Conservation (phyloP, 495 filamentous ascomycete genomes). For the Neurospora tetrasperma region DNA sequence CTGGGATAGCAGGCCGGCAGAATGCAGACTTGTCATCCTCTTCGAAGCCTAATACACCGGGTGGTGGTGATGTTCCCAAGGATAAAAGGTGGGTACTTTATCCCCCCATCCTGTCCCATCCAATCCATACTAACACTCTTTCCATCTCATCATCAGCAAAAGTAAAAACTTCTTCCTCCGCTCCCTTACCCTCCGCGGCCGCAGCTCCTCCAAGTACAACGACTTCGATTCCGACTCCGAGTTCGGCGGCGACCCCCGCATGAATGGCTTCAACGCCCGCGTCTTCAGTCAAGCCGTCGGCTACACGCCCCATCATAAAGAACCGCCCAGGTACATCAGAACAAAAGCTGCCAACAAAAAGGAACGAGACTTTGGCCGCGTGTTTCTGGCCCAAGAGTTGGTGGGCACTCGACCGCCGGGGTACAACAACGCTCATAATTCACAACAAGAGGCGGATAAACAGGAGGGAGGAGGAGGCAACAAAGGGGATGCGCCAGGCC, state of each 20-base stretch:
- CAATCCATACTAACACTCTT: too few relatives aligned
- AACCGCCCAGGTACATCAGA: slow-evolving; percentile 85
- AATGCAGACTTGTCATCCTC: slow-evolving; percentile 24
- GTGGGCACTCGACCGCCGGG: slow-evolving; percentile 32
- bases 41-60: slow-evolving; percentile 7
- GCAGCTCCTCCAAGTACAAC: slow-evolving; percentile 17
- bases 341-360: slow-evolving; percentile 75
- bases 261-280: slow-evolving; percentile 70
- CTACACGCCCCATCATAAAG: slow-evolving; percentile 79
- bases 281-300: slow-evolving; percentile 52
- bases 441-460: not conserved
- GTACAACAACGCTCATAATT: not conserved
- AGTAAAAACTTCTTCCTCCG: slow-evolving; percentile 77
- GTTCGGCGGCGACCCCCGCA: slow-evolving; percentile 51
- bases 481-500: not conserved
- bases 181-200: slow-evolving; percentile 62
- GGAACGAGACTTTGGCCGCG: slow-evolving; percentile 66
- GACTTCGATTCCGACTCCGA: slow-evolving; percentile 64
- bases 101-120: not conserved
- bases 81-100: slow-evolving; percentile 55
- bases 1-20: slow-evolving; percentile 22
- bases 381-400: slow-evolving; percentile 89
- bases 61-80: slow-evolving; percentile 35
- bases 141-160: slow-evolving; percentile 42
- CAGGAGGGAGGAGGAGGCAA: not conserved